A percentile compares a stretch with the other conserved stretches of the same genome.
Conservation (phyloP, 176 grass and related monocot genomes). For the Oryza nivara region DNA sequence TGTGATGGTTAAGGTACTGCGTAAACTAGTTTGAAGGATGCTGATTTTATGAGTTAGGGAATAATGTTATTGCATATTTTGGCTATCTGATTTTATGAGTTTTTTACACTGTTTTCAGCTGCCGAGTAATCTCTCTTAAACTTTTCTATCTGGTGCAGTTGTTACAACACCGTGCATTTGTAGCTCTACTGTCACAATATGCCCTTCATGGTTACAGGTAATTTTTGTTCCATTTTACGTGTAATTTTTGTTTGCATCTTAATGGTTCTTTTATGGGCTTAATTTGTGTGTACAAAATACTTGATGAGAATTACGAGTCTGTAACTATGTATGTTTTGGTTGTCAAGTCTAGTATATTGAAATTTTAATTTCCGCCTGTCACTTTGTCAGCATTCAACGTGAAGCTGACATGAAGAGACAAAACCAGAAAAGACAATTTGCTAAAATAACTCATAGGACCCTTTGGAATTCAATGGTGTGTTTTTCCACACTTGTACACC, state of each 20-base stretch:
- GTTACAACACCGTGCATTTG: conserved; percentile 70
- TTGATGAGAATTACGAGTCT: not conserved
- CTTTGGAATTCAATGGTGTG: conserved; percentile 5
- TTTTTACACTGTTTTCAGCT: conserved; percentile 25
- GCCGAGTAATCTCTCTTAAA: not conserved
- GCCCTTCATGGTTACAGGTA: conserved; percentile 65
- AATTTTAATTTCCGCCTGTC: not conserved
- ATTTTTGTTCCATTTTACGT: not conserved
- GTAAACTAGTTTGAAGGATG: conserved; percentile 1
- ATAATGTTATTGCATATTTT: conserved; percentile 2
- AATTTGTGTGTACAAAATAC: not conserved
- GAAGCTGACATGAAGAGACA: not conserved
- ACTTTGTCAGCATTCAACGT: not conserved
- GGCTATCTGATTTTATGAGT: not conserved
- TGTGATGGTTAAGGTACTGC: not conserved
- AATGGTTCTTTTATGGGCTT: not conserved
- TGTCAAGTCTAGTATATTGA: conserved; percentile 21
- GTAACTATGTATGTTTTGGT: not conserved
- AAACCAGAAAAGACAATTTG: not conserved
- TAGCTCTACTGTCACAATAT: conserved; percentile 65
- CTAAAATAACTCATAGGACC: not conserved
- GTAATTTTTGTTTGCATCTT: conserved; percentile 19
- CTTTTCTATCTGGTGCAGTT: conserved; percentile 46
- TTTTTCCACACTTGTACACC: conserved; percentile 11
- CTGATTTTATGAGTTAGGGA: not conserved